These are phyloP conservation scores for Cladobotryum mycophilum DNA, from an alignment of 2,329 filamentous ascomycete species.

Conservation along the genomic window DNA sequence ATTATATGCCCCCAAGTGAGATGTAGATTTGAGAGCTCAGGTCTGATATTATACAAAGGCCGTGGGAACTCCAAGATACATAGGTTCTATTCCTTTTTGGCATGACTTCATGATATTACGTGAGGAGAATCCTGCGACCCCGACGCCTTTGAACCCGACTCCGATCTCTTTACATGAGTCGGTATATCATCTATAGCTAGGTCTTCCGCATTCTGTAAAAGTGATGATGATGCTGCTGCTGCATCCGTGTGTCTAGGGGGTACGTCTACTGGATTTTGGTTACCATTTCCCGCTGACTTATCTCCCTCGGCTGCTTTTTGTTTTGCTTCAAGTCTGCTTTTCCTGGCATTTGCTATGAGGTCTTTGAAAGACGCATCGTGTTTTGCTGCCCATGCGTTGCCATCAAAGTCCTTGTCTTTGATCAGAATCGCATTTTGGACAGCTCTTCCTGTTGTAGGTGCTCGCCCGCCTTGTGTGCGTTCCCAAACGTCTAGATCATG, in stretches of 20 bases:
- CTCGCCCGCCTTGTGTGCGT: constrained; percentile 64
- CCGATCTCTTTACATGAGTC: not conserved
- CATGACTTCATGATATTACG: no score
- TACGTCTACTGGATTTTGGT: not conserved
- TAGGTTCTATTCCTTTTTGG: no score
- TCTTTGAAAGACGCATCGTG: constrained; percentile 72
- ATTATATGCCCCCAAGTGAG: no score
- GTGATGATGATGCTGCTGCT: not conserved
- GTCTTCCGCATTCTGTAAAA: not conserved
- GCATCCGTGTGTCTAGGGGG: not conserved
- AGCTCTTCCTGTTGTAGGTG: constrained; percentile 32
- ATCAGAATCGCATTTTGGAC: constrained; percentile 42
- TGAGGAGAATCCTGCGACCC: not conserved
- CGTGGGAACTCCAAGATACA: no score
- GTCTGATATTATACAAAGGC: no score
- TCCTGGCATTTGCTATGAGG: constrained; percentile 69
- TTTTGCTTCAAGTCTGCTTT: constrained; percentile 40
- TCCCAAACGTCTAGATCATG: constrained; percentile 84
- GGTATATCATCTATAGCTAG: not conserved
- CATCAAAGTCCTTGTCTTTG: constrained; percentile 86
- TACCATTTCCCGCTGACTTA: not conserved
- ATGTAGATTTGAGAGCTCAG: no score
- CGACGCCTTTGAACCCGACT: constrained; percentile 2
- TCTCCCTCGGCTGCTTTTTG: constrained; percentile 21
- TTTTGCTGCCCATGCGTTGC: constrained; percentile 63